These are phyloP conservation scores for Ceratobasidium sp. DNA, from an alignment of 1,284 basidiomycete genomes.

Conservation along the genomic window DNA sequence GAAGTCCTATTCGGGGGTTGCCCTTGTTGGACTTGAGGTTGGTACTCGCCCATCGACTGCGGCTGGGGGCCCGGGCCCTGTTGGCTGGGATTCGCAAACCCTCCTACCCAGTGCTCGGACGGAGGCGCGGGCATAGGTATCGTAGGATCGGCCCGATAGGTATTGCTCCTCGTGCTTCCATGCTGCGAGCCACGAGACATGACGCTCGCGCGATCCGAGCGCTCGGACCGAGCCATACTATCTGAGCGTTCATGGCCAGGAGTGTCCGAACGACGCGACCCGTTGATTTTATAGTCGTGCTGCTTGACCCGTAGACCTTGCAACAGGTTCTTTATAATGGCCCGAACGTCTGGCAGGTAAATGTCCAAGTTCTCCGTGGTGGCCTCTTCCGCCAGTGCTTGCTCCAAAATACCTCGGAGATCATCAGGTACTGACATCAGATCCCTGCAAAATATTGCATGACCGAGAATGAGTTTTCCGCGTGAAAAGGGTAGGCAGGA, in stretches of 20 bases:
- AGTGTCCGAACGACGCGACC: slow-evolving; percentile 24
- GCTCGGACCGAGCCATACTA: slow-evolving; percentile 25
- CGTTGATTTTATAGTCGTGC: slow-evolving; percentile 60
- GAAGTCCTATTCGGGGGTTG: slow-evolving; percentile 16
- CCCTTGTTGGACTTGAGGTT: slow-evolving; percentile 16
- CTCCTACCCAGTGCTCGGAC: slow-evolving; percentile 16
- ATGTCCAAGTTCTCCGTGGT: slow-evolving; percentile 83
- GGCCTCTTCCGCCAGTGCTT: slow-evolving; percentile 89
- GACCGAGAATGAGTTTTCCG: not conserved
- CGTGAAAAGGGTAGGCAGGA: slow-evolving; percentile 17
- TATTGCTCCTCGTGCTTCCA: slow-evolving; percentile 12
- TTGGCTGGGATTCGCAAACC: slow-evolving; percentile 7
- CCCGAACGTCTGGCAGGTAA: slow-evolving; percentile 89
- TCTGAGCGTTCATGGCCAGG: not conserved
- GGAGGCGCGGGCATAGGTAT: slow-evolving; percentile 8
- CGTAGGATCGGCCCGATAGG: slow-evolving; percentile 11
- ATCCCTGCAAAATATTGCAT: slow-evolving; percentile 62
- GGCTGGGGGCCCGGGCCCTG: not conserved
- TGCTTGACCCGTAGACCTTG: slow-evolving; percentile 94
- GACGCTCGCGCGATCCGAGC: slow-evolving; percentile 21
- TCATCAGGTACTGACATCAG: slow-evolving; percentile 89
- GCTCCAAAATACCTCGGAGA: slow-evolving; percentile 86
- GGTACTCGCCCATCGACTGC: slow-evolving; percentile 17
- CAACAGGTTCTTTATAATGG: slow-evolving; percentile 90
- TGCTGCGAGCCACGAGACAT: slow-evolving; percentile 7